These are phyloP conservation scores for Suillus fuscotomentosus DNA, from an alignment of 768 basidiomycete genomes.

Conservation along the genomic window DNA sequence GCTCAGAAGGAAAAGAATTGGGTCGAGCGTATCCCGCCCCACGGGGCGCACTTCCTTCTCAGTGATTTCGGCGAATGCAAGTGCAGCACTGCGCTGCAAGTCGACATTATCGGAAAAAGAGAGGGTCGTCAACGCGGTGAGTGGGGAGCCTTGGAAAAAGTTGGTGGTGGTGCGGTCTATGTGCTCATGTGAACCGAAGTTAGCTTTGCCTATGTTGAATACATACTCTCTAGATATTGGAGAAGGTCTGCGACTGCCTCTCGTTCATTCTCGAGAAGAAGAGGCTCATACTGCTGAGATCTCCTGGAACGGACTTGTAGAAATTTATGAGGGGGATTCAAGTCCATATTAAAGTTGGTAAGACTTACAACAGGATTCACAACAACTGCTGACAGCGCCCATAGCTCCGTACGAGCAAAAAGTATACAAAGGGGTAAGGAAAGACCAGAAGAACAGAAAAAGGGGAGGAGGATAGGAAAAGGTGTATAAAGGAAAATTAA, in stretches of 20 bases:
- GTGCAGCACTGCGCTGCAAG: slow-evolving; percentile 94
- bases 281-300: slow-evolving; percentile 84
- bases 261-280: slow-evolving; percentile 89
- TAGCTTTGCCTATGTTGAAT: slow-evolving; percentile 1
- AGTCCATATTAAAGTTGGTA: slow-evolving; percentile 10
- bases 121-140: slow-evolving; percentile 91
- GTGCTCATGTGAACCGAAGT: slow-evolving; percentile 10
- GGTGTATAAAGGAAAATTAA: slow-evolving; percentile 11
- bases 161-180: slow-evolving; percentile 96
- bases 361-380: slow-evolving; percentile 76
- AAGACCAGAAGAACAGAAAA: slow-evolving; percentile 1
- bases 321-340: slow-evolving; percentile 15
- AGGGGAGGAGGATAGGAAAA: slow-evolving; percentile 12
- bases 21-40: slow-evolving; percentile 95
- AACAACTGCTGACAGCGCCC: slow-evolving; percentile 80
- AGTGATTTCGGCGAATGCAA: slow-evolving; percentile 98
- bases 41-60: slow-evolving; percentile 99
- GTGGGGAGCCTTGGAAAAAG: slow-evolving; percentile 93
- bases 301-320: slow-evolving; percentile 72
- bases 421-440: neutral
- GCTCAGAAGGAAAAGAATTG: slow-evolving; percentile 94
- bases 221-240: slow-evolving; percentile 94
- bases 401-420: slow-evolving; percentile 34
- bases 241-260: slow-evolving; percentile 97
- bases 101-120: slow-evolving; percentile 99